Conservation (phyloP, 495 filamentous ascomycete species). For the Cercophora sp. region DNA sequence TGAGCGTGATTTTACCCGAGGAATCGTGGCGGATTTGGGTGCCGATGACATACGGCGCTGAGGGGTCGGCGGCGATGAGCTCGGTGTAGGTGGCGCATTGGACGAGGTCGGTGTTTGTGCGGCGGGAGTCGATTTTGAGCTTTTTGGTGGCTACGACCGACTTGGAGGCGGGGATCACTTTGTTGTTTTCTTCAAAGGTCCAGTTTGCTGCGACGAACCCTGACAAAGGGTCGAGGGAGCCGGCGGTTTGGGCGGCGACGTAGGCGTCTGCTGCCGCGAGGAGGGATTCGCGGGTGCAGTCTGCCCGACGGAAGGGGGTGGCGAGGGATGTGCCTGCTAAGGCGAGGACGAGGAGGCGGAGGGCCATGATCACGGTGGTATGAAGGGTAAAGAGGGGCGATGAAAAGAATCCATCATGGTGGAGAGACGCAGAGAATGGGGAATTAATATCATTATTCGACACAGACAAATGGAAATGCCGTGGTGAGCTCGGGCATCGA, state of each 20-base stretch:
- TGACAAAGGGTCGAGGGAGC: slow-evolving; percentile 22
- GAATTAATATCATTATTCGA: neutral
- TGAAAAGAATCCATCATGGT: neutral
- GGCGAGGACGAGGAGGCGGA: no score
- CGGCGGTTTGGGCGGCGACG: slow-evolving; percentile 36
- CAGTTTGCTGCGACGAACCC: slow-evolving; percentile 12
- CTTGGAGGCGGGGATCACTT: slow-evolving; percentile 23
- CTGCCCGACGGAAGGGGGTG: neutral
- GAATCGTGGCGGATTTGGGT: slow-evolving; percentile 34
- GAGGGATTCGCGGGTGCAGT: slow-evolving; percentile 18
- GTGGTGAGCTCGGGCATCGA: neutral
- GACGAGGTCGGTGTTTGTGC: slow-evolving; percentile 28
- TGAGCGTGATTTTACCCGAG: slow-evolving; percentile 25
- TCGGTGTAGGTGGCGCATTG: slow-evolving; percentile 38
- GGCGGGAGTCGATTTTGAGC: slow-evolving; percentile 29
- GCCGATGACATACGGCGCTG: slow-evolving; percentile 38
- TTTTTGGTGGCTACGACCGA: slow-evolving; percentile 27
- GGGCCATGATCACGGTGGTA: no score
- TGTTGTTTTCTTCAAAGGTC: slow-evolving; percentile 28
- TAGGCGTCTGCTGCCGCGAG: slow-evolving; percentile 40
- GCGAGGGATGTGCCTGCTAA: neutral
- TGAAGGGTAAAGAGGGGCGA: no score
- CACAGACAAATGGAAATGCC: slow-evolving; percentile 8
- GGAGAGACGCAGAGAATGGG: neutral
- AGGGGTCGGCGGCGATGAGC: slow-evolving; percentile 31